Base-by-base conservation (phyloP, 306 rosid species). In the Sicyos edulis region DNA sequence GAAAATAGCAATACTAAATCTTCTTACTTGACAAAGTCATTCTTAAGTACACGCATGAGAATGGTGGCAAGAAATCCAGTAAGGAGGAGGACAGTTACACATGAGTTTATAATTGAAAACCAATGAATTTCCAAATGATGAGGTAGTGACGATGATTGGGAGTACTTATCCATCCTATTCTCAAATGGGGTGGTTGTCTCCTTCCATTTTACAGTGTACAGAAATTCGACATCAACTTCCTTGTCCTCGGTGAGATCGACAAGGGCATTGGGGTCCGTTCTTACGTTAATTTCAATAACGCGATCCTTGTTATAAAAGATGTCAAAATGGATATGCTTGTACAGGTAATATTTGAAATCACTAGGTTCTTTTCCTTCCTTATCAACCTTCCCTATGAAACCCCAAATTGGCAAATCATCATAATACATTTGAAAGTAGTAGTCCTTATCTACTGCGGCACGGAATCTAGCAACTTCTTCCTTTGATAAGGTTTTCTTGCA, bases 381-480 rank as follows among this genome's bases (percentile, higher is more conserved):
- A 20, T 87, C 92, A 67, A 87, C 88, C 72, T 82, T 86, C 65
- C 98, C 96, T 17, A 92, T 85, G 84, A 90, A 87, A 21, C 91
- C 93, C 96, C 96, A 92, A n/a, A 90, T 79, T 13, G 98, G 98
- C 69, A 92, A 77, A 72, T 90, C 98, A 77, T 90, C 96, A 26
- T 85, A 90, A 78, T 90, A 90, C 96, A 90, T 90, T 78, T 92
- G 93, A 68, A 85, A 88, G 81, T 87, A 90, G 82, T 90, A 92
- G 73, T 92, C 89, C 81, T 87, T 90, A 21, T 75, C 82, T 15
- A 90, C 89, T 0, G 96, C 91, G 4, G 85, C 69, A 59, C 96
- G 84, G 57, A 92, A 88, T 73, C 47, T 62, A 2, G 82, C 90
- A 54, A 92, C 93, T 0, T 88, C 86, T 37, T 90, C 79, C 80